phyloP scores from a whole-genome alignment of 2,329 filamentous ascomycete species.

The Aspergillus calidoustus region DNA sequence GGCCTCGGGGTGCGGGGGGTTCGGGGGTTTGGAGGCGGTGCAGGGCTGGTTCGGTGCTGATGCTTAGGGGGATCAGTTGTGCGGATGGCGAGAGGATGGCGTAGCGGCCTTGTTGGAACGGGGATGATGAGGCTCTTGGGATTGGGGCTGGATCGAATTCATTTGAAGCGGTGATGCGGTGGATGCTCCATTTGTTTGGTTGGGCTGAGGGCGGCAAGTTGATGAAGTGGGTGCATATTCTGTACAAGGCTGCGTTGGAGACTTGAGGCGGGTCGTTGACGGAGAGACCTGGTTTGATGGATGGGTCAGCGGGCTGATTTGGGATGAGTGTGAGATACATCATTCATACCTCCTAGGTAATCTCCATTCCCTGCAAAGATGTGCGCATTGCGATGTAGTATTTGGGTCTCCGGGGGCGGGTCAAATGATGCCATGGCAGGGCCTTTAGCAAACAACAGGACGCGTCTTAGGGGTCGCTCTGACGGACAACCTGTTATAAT shows the following conservation, averaged over 20 bases:
- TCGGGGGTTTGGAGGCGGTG: not conserved
- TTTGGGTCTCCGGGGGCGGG: not conserved
- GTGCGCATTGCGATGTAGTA: not conserved
- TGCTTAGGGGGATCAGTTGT: not conserved
- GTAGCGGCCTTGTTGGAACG: not conserved
- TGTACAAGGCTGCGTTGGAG: constrained; percentile 1
- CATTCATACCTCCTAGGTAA: not conserved
- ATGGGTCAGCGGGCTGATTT: not conserved
- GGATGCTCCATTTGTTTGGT: not conserved
- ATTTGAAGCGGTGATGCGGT: not conserved
- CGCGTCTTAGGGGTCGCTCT: too few species aligned
- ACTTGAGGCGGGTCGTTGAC: not conserved
- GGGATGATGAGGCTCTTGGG: not conserved
- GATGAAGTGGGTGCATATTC: not conserved
- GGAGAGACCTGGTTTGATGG: not conserved
- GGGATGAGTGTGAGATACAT: not conserved
- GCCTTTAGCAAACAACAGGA: not conserved
- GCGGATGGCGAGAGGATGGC: not conserved
- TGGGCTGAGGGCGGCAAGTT: not conserved
- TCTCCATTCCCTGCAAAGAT: not conserved
- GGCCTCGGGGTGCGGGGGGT: not conserved
- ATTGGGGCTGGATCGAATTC: not conserved
- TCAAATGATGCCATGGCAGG: not conserved
- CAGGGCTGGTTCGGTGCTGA: not conserved
- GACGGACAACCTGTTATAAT: too few species aligned